Conservation (phyloP, 2,329 filamentous ascomycete species). For the Cordyceps tenuipes region DNA sequence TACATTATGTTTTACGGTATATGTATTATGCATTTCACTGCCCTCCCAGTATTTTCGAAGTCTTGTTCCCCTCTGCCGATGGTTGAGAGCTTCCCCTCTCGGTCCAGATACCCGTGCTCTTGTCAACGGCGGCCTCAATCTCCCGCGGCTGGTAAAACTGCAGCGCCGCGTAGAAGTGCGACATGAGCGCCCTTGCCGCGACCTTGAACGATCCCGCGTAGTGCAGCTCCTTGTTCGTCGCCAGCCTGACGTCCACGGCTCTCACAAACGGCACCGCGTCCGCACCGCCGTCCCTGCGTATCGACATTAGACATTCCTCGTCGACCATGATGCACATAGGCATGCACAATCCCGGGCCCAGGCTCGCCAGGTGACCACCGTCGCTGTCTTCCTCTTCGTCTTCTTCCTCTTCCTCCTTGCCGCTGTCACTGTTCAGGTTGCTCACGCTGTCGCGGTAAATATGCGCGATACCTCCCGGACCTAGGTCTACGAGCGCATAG, state of each 20-base stretch:
- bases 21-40: too few relatives aligned
- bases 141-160: neutral
- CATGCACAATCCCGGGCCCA: neutral
- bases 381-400: neutral
- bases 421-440: neutral
- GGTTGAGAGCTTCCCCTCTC: neutral
- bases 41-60: too few relatives aligned
- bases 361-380: neutral
- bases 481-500: slow-evolving; percentile 2
- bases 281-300: neutral
- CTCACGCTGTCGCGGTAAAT: slow-evolving; percentile 3
- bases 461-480: neutral
- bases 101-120: neutral
- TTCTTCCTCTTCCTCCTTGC: neutral
- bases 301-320: neutral
- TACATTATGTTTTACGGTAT: too few relatives aligned
- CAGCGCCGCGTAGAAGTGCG: neutral
- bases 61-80: too few relatives aligned
- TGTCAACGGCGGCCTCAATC: neutral
- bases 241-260: neutral
- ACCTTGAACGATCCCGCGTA: slow-evolving; percentile 1
- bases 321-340: slow-evolving; percentile 5
- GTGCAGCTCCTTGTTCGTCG: neutral
- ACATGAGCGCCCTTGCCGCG: neutral
- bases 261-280: neutral